Percentiles rank a stretch among this genome's conserved stretches.
phyloP scores from a whole-genome alignment of 306 rosid genomes.

The Pueraria montana region DNA sequence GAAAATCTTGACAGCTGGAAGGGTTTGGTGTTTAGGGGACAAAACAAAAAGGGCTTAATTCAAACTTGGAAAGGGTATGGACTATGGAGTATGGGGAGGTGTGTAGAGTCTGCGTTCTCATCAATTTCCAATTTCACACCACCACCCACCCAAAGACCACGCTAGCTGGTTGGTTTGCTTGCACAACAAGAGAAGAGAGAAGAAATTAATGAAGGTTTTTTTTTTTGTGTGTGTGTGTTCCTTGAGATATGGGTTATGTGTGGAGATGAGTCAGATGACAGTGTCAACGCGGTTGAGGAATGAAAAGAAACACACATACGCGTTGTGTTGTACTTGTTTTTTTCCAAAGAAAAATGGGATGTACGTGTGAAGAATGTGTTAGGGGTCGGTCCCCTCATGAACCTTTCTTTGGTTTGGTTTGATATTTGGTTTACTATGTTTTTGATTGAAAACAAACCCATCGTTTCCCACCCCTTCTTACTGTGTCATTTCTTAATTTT shows the following conservation, averaged over 20 bases:
- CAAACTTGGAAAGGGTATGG: constrained; percentile 41
- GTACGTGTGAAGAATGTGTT: constrained; percentile 29
- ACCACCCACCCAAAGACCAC: constrained; percentile 52
- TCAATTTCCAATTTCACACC: constrained; percentile 18
- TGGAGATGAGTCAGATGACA: background rate
- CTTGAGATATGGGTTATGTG: background rate
- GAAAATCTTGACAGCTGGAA: constrained; percentile 69
- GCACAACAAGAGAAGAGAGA: constrained; percentile 39
- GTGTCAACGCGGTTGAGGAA: constrained; percentile 43
- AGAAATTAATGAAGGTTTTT: background rate
- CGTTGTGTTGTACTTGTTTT: constrained; percentile 37
- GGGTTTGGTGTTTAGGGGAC: constrained; percentile 74
- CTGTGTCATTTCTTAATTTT: background rate
- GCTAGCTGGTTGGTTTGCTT: constrained; percentile 62
- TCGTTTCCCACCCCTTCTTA: background rate
- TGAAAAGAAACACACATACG: constrained; percentile 22
- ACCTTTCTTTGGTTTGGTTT: background rate
- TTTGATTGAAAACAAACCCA: background rate
- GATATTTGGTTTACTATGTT: background rate
- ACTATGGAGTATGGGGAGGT: constrained; percentile 55
- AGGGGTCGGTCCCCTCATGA: background rate
- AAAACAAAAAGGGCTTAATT: constrained; percentile 58
- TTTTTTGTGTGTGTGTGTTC: background rate
- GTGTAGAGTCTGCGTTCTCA: constrained; percentile 48
- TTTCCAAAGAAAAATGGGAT: background rate